Evolutionary conservation across 768 basidiomycete species (phyloP).

Genomic region (Asterophora lycoperdoides): DNA sequence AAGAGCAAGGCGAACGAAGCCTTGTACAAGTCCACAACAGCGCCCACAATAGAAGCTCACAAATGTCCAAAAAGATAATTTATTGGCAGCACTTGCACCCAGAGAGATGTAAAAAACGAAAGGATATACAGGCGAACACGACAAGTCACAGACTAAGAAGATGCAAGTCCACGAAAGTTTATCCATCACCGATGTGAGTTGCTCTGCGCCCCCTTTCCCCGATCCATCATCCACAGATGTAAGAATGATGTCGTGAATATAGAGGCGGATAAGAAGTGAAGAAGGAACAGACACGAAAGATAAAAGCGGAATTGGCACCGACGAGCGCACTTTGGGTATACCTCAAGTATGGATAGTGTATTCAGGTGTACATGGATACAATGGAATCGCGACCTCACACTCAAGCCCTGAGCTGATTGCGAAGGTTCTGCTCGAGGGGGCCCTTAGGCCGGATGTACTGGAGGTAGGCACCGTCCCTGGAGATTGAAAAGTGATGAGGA

Average conservation of each 20-base stretch:
- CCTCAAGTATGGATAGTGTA: conserved; percentile 1
- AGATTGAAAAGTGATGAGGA: background rate
- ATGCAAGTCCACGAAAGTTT: background rate
- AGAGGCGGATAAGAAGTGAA: conserved; percentile 42
- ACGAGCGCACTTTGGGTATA: background rate
- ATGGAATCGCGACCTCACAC: conserved; percentile 6
- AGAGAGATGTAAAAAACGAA: background rate
- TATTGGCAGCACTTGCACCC: conserved; percentile 8
- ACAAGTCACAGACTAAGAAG: background rate
- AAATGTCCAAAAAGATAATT: background rate
- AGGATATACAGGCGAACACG: background rate
- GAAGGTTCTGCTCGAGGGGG: conserved; percentile 78
- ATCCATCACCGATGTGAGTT: background rate
- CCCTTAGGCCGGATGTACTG: conserved; percentile 91
- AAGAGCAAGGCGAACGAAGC: conserved; percentile 1
- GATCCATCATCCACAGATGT: conserved; percentile 51
- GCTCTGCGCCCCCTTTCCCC: conserved; percentile 82
- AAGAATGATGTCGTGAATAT: conserved; percentile 74
- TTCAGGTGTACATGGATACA: conserved; percentile 12
- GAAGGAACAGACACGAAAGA: conserved; percentile 15
- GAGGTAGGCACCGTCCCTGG: conserved; percentile 91
- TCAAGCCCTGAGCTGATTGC: conserved; percentile 76
- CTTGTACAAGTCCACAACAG: too few relatives aligned
- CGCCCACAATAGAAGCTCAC: too few relatives aligned
- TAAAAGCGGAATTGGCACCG: background rate